Conservation (phyloP, 345 rosid species). For the Laguncularia racemosa region DNA sequence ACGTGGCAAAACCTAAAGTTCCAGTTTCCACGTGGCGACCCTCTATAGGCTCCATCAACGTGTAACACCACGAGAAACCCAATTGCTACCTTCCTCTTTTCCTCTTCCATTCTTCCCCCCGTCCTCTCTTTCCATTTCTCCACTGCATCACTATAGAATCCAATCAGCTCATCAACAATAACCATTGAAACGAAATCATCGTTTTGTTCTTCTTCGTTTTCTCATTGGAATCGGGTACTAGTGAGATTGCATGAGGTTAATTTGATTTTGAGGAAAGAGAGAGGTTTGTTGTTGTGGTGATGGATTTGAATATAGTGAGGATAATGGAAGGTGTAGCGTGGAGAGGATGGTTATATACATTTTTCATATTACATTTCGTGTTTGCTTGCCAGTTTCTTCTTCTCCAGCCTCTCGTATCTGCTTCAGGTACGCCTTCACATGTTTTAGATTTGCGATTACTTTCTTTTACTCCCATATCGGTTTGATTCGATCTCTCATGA, state of each 20-base stretch:
- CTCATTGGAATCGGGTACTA: too few relatives aligned
- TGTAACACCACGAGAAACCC: slow-evolving; percentile 17
- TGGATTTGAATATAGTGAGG: slow-evolving; percentile 32
- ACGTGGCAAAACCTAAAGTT: slow-evolving; percentile 13
- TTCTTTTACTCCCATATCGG: too few relatives aligned
- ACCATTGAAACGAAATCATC: too few relatives aligned
- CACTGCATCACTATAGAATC: too few relatives aligned
- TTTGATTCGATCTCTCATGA: too few relatives aligned
- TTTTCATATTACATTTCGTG: slow-evolving; percentile 64
- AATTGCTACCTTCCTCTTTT: slow-evolving; percentile 13
- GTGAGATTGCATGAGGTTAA: neutral
- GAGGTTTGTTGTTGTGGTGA: slow-evolving; percentile 5
- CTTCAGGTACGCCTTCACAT: slow-evolving; percentile 40
- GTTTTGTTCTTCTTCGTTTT: too few relatives aligned
- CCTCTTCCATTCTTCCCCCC: neutral
- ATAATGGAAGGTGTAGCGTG: slow-evolving; percentile 62
- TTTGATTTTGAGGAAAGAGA: neutral
- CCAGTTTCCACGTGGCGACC: slow-evolving; percentile 30
- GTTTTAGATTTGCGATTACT: neutral
- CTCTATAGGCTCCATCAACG: slow-evolving; percentile 37
- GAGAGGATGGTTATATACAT: slow-evolving; percentile 55
- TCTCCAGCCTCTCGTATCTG: slow-evolving; percentile 89
- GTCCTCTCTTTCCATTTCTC: too few relatives aligned
- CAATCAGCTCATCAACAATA: too few relatives aligned
- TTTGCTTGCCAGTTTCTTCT: slow-evolving; percentile 76